Percentiles rank a stretch among this genome's conserved stretches.
These are phyloP conservation scores for Oenanthe javanica DNA, from an alignment of 140 eudicot genomes.

Conservation along the genomic window DNA sequence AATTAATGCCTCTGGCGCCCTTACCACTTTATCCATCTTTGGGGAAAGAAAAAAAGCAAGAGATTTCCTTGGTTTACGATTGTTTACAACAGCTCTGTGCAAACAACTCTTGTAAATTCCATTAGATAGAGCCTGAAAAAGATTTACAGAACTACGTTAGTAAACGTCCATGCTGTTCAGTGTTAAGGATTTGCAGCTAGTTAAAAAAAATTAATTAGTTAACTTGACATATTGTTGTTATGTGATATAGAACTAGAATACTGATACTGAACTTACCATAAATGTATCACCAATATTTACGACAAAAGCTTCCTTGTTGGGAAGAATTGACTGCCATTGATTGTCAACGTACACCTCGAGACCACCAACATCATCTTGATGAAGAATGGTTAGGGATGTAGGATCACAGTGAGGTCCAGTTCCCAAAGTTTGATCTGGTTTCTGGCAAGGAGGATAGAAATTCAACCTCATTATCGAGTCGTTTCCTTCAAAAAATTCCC, in stretches of 20 bases:
- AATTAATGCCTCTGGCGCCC: conserved; percentile 49
- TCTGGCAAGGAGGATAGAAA: conserved; percentile 66
- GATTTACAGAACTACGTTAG: conserved; percentile 10
- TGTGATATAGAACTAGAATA: not conserved
- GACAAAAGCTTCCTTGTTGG: conserved; percentile 60
- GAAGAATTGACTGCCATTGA: conserved; percentile 63
- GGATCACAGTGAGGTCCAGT: conserved; percentile 92
- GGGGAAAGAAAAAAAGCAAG: conserved; percentile 80
- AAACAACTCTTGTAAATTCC: conserved; percentile 80
- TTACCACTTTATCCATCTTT: conserved; percentile 45
- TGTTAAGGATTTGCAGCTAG: not conserved
- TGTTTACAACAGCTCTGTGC: conserved; percentile 82
- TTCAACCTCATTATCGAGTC: conserved; percentile 73
- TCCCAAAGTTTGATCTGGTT: conserved; percentile 60
- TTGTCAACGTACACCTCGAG: conserved; percentile 61
- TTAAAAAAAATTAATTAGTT: not conserved
- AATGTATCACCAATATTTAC: conserved; percentile 82
- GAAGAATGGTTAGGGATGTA: conserved; percentile 68
- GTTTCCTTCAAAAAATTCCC: conserved; percentile 48
- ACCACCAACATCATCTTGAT: conserved; percentile 68
- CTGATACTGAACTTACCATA: conserved; percentile 34
- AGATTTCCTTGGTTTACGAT: conserved; percentile 47
- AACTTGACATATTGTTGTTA: not conserved
- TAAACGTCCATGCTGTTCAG: not conserved
- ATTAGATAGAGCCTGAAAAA: conserved; percentile 63